Evolutionary conservation across 768 basidiomycete genomes (phyloP), one percentile per base, ranked within the genome.

Genomic region (Antrodiella citrinella): DNA sequence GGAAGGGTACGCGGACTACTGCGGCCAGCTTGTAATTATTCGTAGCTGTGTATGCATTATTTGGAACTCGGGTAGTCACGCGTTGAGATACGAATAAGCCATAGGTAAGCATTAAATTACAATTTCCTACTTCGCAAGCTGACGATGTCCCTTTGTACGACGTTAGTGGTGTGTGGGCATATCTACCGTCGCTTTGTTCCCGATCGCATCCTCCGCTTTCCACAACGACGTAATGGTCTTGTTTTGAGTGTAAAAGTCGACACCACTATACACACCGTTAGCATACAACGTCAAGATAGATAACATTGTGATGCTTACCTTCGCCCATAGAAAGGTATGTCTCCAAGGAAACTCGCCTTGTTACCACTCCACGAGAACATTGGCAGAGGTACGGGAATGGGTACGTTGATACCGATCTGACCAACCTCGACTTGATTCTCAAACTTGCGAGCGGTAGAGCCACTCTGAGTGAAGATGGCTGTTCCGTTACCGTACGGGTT

Each of bases 281-380:
- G 47, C 30, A 35, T 35, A 7, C 7, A 44, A 13, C 23, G 10
- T 26, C 22, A 35, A 50, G 26, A 21, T 57, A 20, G 50, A 49
- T 40, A 51, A 44, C 21, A 12, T 44, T 25, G 19, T 15, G 40
- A 56, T 45, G 55, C 71, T 53, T 54, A 84, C 86, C 83, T 80
- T 67, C 86, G 87, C 23, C 94, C 94, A 58, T 96, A 96, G 72
- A 96, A 94, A 3, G 84, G 83, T 42, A 91, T 79, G 61, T 94
- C 90, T 20, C 92, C 92, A 49, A 93, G 68, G 59, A 81, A 81
- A 59, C 86, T 90, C 38, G 72, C 83, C 74, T 93, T 95, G 71
- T 93, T 95, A 22, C 96, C 95, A 59, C 88, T 91, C 91, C 91
- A 95, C 23, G 91, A 80, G 71, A 96, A 97, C 89, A 96, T 94